phyloP scores from a whole-genome alignment of 2,329 filamentous ascomycete genomes.

The Xylariaceae sp. region DNA sequence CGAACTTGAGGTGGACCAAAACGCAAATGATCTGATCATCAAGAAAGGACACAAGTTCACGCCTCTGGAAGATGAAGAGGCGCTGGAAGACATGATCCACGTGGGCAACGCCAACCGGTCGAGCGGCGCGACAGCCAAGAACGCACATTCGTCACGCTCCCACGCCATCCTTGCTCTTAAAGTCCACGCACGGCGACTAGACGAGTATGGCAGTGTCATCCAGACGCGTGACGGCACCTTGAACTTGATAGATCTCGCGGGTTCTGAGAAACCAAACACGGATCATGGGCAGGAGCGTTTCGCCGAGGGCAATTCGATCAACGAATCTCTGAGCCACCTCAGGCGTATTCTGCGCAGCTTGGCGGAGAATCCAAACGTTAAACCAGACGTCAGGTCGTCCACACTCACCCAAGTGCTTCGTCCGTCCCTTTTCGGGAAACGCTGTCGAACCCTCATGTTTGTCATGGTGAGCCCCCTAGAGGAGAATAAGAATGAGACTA shows the following conservation, averaged over 20 bases:
- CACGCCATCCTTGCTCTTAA: slow-evolving; percentile 97
- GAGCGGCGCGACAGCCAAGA: slow-evolving; percentile 95
- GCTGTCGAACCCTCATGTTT: slow-evolving; percentile 98
- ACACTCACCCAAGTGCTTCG: slow-evolving; percentile 95
- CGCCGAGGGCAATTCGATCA: slow-evolving; percentile 96
- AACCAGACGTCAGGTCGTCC: slow-evolving; percentile 93
- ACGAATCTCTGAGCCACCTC: slow-evolving; percentile 86
- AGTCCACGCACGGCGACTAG: slow-evolving; percentile 58
- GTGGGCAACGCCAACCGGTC: slow-evolving; percentile 83
- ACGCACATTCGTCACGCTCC: slow-evolving; percentile 88
- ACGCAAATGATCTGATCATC: slow-evolving; percentile 31
- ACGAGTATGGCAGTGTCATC: slow-evolving; percentile 59
- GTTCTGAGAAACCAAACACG: slow-evolving; percentile 72
- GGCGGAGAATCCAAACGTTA: slow-evolving; percentile 72
- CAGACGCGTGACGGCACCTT: slow-evolving; percentile 89
- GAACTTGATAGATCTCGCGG: slow-evolving; percentile 93
- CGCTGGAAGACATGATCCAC: slow-evolving; percentile 75
- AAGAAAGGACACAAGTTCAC: slow-evolving; percentile 30
- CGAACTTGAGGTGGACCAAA: slow-evolving; percentile 27
- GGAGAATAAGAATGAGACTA: slow-evolving; percentile 84
- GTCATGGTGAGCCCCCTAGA: slow-evolving; percentile 95
- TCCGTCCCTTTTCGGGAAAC: slow-evolving; percentile 82
- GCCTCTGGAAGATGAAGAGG: slow-evolving; percentile 71
- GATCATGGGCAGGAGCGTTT: slow-evolving; percentile 82
- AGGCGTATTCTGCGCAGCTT: slow-evolving; percentile 93